Conservation (phyloP, 1,139 yeast genomes). For the Yamadazyma atmosphaerica region DNA sequence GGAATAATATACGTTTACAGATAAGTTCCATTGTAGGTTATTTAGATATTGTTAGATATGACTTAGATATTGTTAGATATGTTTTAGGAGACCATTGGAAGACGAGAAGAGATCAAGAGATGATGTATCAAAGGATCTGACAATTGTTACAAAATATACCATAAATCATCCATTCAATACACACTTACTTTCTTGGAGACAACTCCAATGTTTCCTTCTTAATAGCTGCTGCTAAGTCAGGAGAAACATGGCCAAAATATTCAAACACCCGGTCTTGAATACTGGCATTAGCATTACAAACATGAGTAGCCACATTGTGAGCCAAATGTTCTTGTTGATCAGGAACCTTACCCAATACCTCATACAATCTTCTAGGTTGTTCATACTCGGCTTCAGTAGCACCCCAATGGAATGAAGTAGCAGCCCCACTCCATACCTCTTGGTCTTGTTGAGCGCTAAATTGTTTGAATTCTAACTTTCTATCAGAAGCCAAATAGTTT, state of each 20-base stretch:
- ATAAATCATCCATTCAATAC: background rate
- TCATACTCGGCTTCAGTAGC: conserved; percentile 69
- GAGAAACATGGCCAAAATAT: conserved; percentile 67
- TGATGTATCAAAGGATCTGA: too few species aligned
- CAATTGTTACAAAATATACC: background rate
- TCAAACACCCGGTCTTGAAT: conserved; percentile 80
- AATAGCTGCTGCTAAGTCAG: conserved; percentile 58
- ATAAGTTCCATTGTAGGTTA: too few species aligned
- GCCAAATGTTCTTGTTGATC: conserved; percentile 83
- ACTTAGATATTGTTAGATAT: too few species aligned
- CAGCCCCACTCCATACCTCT: conserved; percentile 88
- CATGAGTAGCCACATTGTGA: conserved; percentile 80
- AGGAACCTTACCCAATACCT: conserved; percentile 69
- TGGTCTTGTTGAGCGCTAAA: conserved; percentile 56
- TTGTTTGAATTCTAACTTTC: conserved; percentile 52
- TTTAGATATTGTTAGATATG: too few species aligned
- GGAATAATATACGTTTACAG: background rate
- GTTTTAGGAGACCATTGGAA: too few species aligned
- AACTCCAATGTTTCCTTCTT: conserved; percentile 61
- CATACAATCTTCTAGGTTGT: conserved; percentile 66
- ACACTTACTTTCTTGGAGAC: conserved; percentile 48
- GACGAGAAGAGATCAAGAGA: too few species aligned
- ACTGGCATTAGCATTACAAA: conserved; percentile 62
- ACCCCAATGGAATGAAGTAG: conserved; percentile 85
- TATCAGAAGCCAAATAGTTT: conserved; percentile 59